Evolutionary conservation across 352 stramenopile species (phyloP).

Genomic region (Pythium chondricola): DNA sequence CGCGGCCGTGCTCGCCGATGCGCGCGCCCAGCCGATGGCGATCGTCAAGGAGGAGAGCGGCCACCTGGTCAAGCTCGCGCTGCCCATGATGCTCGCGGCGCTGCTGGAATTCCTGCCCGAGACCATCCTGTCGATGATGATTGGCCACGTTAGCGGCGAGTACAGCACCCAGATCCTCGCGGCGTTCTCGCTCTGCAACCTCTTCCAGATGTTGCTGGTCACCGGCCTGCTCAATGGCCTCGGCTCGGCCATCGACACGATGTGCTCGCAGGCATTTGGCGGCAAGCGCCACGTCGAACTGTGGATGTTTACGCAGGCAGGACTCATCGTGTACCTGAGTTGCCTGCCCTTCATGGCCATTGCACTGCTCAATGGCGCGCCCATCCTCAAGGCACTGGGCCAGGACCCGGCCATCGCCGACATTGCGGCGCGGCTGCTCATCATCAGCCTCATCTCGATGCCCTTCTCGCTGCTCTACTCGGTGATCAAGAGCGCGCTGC

Average conservation of each 20-base stretch:
- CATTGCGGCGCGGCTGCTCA: slow-evolving; percentile 34
- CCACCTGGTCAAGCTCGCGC: slow-evolving; percentile 25
- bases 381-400: slow-evolving; percentile 40
- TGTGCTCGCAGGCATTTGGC: slow-evolving; percentile 64
- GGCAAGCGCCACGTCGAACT: slow-evolving; percentile 46
- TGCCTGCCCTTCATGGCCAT: slow-evolving; percentile 30
- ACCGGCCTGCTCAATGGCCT: slow-evolving; percentile 41
- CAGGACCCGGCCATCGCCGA: slow-evolving; percentile 42
- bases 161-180: slow-evolving; percentile 51
- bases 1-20: slow-evolving; percentile 21
- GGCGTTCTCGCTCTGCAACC: slow-evolving; percentile 39
- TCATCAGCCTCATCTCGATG: slow-evolving; percentile 27
- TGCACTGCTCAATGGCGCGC: slow-evolving; percentile 34
- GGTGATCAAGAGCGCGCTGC: slow-evolving; percentile 43
- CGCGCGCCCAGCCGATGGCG: slow-evolving; percentile 10
- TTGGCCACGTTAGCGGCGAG: slow-evolving; percentile 42
- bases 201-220: slow-evolving; percentile 53
- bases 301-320: slow-evolving; percentile 58
- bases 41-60: slow-evolving; percentile 14
- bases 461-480: slow-evolving; percentile 44
- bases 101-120: slow-evolving; percentile 34
- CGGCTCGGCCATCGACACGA: slow-evolving; percentile 52
- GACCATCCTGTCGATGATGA: slow-evolving; percentile 36
- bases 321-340: slow-evolving; percentile 36
- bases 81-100: slow-evolving; percentile 32